These are phyloP conservation scores for Hemileccinum impolitum DNA, from an alignment of 768 basidiomycete species.

Conservation along the genomic window DNA sequence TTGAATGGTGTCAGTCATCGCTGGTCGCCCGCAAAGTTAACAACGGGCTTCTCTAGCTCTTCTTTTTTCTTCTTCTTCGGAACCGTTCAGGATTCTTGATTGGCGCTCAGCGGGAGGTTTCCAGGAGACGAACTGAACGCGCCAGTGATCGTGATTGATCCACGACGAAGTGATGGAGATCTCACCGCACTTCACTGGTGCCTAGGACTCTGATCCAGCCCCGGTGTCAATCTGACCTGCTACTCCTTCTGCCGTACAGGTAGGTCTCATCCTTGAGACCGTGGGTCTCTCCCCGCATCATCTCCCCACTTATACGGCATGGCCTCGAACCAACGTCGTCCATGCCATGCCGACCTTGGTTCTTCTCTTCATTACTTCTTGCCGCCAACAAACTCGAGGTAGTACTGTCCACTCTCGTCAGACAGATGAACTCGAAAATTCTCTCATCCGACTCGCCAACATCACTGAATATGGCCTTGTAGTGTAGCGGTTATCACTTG, in stretches of 20 bases:
- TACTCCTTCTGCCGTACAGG: not conserved
- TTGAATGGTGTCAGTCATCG: not conserved
- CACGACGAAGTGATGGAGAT: too few relatives aligned
- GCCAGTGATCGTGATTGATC: too few relatives aligned
- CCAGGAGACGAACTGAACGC: too few relatives aligned
- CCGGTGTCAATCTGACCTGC: not conserved
- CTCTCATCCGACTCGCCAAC: not conserved
- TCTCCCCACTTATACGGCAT: not conserved
- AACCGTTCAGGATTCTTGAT: not conserved
- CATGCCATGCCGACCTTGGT: too few relatives aligned
- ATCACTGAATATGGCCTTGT: slow-evolving; percentile 17
- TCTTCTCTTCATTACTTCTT: too few relatives aligned
- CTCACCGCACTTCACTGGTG: not conserved
- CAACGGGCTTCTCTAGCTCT: too few relatives aligned
- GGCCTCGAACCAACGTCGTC: not conserved
- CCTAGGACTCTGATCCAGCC: too few relatives aligned
- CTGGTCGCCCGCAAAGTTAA: not conserved
- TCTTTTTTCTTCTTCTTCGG: not conserved
- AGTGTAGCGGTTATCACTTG: slow-evolving; percentile 41
- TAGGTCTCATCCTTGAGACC: not conserved
- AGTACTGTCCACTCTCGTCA: too few relatives aligned
- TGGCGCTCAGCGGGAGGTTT: not conserved
- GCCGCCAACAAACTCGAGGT: too few relatives aligned
- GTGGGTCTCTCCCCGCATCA: not conserved
- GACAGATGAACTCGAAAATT: not conserved